Conservation (phyloP, 2,329 filamentous ascomycete genomes). For the Cryphonectria radicalis region DNA sequence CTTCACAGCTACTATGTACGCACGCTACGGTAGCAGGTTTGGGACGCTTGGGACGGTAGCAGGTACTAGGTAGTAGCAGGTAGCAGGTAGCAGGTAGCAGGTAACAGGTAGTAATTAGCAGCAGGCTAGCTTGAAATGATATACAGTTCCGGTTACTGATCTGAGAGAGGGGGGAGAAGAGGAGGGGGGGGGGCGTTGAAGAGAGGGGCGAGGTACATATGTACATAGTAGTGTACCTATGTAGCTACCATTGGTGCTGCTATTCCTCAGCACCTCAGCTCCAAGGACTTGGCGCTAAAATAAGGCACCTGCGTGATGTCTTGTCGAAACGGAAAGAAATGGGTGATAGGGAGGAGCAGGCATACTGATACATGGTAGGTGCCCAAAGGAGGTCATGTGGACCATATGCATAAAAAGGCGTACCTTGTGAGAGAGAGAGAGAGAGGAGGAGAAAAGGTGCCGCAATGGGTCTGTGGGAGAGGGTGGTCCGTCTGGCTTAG, state of each 20-base stretch:
- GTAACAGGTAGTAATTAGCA: neutral
- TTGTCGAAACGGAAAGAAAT: neutral
- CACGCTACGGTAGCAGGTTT: neutral
- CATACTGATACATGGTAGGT: neutral
- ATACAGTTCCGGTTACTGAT: constrained; percentile 9
- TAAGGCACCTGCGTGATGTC: neutral
- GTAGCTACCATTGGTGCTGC: neutral
- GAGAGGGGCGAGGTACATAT: neutral
- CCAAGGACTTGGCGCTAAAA: neutral
- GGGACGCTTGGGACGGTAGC: constrained; percentile 4
- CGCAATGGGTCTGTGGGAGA: neutral
- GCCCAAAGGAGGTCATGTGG: constrained; percentile 11
- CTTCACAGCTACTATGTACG: neutral
- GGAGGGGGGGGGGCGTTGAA: neutral
- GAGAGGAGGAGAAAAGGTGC: neutral
- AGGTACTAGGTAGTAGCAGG: neutral
- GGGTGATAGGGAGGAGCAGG: neutral
- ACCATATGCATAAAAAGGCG: constrained; percentile 10
- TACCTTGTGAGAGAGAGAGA: neutral
- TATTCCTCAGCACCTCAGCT: neutral
- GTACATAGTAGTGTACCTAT: neutral
- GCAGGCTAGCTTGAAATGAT: constrained; percentile 13
- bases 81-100: neutral
- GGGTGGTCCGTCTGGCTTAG: constrained; percentile 24
- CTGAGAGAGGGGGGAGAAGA: neutral